Percentiles rank a stretch among this genome's conserved stretches.
These are phyloP conservation scores for Ceratopteris richardii DNA, from an alignment of 75 land plant species.

Conservation along the genomic window DNA sequence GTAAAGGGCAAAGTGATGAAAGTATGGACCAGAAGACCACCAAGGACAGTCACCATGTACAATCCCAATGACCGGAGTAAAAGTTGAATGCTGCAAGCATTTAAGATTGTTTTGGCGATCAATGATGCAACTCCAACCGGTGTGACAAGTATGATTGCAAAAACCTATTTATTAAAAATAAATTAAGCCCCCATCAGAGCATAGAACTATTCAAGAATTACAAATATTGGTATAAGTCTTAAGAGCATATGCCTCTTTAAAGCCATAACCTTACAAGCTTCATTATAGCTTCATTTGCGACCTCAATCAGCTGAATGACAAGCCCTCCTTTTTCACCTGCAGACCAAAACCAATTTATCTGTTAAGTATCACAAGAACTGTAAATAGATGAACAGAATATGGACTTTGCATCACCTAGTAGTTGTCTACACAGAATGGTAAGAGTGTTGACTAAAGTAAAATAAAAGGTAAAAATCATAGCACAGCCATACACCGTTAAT, in stretches of 20 bases:
- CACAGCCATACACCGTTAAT: too few relatives aligned
- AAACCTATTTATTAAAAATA: constrained; percentile 10
- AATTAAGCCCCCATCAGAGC: neutral
- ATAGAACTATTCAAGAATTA: neutral
- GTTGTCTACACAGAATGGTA: too few relatives aligned
- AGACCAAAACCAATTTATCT: too few relatives aligned
- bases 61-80: constrained; percentile 27
- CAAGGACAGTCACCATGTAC: constrained; percentile 24
- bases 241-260: too few relatives aligned
- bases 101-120: constrained; percentile 29
- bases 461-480: too few relatives aligned
- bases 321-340: constrained; percentile 29
- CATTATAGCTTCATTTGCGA: constrained; percentile 21
- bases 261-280: constrained; percentile 20
- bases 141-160: constrained; percentile 20
- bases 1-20: constrained; percentile 17
- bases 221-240: too few relatives aligned
- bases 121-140: constrained; percentile 37
- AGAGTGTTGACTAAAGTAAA: too few relatives aligned
- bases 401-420: too few relatives aligned
- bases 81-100: constrained; percentile 20
- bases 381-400: too few relatives aligned
- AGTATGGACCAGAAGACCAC: constrained; percentile 28
- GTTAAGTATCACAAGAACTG: too few relatives aligned
- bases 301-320: constrained; percentile 16